Conservation (phyloP, 2,329 filamentous ascomycete genomes). For the Fusarium tanahbumbuense region DNA sequence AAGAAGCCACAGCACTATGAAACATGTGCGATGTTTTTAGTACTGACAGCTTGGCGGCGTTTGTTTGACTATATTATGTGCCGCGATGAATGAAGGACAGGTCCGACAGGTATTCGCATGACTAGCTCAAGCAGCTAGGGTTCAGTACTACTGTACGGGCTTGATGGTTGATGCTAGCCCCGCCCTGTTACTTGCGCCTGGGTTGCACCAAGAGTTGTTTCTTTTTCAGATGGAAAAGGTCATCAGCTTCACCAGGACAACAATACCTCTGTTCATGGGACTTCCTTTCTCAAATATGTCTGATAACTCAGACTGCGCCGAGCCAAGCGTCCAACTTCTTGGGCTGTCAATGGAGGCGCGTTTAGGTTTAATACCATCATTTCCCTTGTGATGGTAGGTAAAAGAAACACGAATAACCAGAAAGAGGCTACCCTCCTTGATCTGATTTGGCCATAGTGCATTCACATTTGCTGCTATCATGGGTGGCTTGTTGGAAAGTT, state of each 20-base stretch:
- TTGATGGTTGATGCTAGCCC: constrained; percentile 14
- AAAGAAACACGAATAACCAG: background rate
- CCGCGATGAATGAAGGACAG: background rate
- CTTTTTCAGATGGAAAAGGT: background rate
- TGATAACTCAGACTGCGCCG: background rate
- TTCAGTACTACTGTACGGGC: background rate
- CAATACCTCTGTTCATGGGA: background rate
- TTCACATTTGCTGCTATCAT: background rate
- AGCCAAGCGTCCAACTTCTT: background rate
- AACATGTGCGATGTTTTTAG: background rate
- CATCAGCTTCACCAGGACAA: background rate
- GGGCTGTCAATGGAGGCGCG: background rate
- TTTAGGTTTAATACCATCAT: background rate
- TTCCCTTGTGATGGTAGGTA: background rate
- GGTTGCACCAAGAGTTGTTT: constrained; percentile 5
- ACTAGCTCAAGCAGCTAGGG: background rate
- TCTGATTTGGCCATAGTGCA: background rate
- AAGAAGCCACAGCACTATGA: constrained; percentile 15
- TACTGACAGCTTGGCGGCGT: constrained; percentile 15
- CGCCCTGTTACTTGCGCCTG: constrained; percentile 33
- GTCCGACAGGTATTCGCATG: constrained; percentile 12
- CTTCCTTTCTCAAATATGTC: background rate
- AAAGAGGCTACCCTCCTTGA: background rate
- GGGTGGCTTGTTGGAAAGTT: background rate
- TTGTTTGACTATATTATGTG: background rate